These are phyloP conservation scores for Hemisphaericaspora lyxosophila DNA, from an alignment of 1,139 yeast genomes.

Conservation along the genomic window DNA sequence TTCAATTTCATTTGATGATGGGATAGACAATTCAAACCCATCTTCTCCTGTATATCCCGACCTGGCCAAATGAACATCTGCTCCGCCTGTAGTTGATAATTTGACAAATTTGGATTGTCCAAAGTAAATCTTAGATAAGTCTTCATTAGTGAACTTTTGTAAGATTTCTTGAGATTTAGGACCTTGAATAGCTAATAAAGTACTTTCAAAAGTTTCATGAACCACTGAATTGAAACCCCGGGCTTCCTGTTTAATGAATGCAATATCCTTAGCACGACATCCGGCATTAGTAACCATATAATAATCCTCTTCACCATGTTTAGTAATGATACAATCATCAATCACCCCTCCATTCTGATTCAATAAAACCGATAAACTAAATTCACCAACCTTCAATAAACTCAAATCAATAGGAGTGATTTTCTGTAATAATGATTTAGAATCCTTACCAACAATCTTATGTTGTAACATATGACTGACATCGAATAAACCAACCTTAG, in stretches of 20 bases:
- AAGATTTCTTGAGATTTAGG: constrained; percentile 72
- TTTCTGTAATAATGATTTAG: constrained; percentile 68
- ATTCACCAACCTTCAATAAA: constrained; percentile 53
- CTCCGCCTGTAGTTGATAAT: constrained; percentile 42
- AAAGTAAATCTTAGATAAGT: constrained; percentile 63
- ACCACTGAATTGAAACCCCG: constrained; percentile 43
- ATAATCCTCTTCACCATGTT: constrained; percentile 71
- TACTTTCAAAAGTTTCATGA: constrained; percentile 70
- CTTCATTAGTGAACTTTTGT: constrained; percentile 60
- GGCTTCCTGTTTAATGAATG: constrained; percentile 58
- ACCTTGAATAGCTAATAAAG: constrained; percentile 88
- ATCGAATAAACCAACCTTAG: constrained; percentile 86
- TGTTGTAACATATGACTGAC: constrained; percentile 98
- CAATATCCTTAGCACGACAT: constrained; percentile 76
- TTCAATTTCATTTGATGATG: constrained; percentile 48
- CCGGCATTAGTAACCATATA: constrained; percentile 98
- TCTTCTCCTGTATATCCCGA: constrained; percentile 99
- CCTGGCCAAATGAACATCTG: constrained; percentile 76
- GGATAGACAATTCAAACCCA: constrained; percentile 90
- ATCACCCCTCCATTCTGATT: constrained; percentile 78
- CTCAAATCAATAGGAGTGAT: constrained; percentile 83
- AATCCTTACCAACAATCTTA: constrained; percentile 63
- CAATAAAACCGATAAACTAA: constrained; percentile 77
- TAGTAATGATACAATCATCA: constrained; percentile 91
- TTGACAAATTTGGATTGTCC: constrained; percentile 67